Base-by-base conservation (phyloP, 2,329 filamentous ascomycete species). In the Colletotrichum noveboracense region DNA sequence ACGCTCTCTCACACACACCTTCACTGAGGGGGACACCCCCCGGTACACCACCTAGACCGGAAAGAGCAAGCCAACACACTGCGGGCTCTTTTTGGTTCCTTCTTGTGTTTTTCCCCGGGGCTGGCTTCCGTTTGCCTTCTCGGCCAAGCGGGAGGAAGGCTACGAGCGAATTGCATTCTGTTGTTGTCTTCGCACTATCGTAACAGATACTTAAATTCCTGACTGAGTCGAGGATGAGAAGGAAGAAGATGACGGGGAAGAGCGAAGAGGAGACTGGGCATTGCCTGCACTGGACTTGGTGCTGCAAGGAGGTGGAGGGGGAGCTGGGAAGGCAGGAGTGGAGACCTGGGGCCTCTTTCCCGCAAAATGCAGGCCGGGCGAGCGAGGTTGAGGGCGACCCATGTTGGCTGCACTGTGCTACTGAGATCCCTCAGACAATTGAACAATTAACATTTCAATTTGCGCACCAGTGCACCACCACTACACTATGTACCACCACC, bases 271-370 rank as follows among this genome's bases (percentile, higher is more conserved):
- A 32, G 62, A 32, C 60, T 71, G 68, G 52, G 64, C 43, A 70
- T 65, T 48, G 71, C 28, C 64, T 74, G 71, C 66, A 58, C 66
- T 24, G 58, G 52, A 65, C 68, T 24, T 24, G 58, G 48, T 43
- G 26, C 62, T 76, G 74, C 64, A 73, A 74, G 74, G 64, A 76
- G 74, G 70, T 75, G 73, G 70, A 69, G 43, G 43, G 43, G 43
- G n/a, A 52, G 43, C 10, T 52, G 68, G 26, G 48, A 67, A 34
- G 21, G 66, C 16, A 60, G 26, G 21, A 38, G 70, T 64, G 70
- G 73, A n/a, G 32, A 43, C 26, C 61, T 36, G 43, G 43, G 43
- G 43, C 32, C 7, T 34, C 36, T 21, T 28, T 26, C 65, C 66
- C 24, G 55, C 64, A 18, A 64, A 32, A 36, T 64, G 36, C 21